Conservation (phyloP, 331 rosid genomes). For the Acacia pycnantha region DNA sequence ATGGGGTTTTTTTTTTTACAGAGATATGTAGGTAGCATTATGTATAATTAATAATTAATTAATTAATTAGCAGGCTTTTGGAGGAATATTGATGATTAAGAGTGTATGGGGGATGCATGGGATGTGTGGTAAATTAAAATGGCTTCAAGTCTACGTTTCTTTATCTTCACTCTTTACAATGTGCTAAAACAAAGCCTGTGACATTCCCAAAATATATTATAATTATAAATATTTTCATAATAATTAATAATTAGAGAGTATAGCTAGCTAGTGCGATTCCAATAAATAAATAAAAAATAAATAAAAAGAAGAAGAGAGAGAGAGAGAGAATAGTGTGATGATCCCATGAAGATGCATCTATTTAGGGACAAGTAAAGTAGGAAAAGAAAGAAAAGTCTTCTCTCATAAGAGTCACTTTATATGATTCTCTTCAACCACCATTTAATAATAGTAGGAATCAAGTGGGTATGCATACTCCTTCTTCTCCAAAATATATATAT, state of each 20-base stretch:
- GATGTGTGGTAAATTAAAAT: neutral
- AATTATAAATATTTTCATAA: neutral
- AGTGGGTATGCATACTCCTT: no score
- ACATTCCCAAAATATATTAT: neutral
- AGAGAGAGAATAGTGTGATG: neutral
- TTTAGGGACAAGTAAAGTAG: slow-evolving; percentile 6
- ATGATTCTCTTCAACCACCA: neutral
- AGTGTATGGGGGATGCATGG: neutral
- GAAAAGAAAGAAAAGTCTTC: slow-evolving; percentile 18
- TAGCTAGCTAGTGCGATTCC: no score
- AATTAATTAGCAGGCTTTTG: neutral
- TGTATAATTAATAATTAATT: no score
- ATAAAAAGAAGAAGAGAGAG: no score
- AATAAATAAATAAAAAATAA: no score
- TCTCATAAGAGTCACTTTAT: slow-evolving; percentile 38
- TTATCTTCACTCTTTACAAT: slow-evolving; percentile 44
- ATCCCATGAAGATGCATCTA: slow-evolving; percentile 37
- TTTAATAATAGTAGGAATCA: no score
- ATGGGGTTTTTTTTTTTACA: neutral
- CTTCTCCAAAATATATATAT: no score
- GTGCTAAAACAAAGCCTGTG: slow-evolving; percentile 44
- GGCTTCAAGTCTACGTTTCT: slow-evolving; percentile 60
- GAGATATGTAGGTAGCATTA: neutral
- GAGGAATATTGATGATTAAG: neutral
- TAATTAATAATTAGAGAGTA: neutral